Base-by-base conservation (phyloP, 2,329 filamentous ascomycete species). In the Knoxdaviesia capensis region DNA sequence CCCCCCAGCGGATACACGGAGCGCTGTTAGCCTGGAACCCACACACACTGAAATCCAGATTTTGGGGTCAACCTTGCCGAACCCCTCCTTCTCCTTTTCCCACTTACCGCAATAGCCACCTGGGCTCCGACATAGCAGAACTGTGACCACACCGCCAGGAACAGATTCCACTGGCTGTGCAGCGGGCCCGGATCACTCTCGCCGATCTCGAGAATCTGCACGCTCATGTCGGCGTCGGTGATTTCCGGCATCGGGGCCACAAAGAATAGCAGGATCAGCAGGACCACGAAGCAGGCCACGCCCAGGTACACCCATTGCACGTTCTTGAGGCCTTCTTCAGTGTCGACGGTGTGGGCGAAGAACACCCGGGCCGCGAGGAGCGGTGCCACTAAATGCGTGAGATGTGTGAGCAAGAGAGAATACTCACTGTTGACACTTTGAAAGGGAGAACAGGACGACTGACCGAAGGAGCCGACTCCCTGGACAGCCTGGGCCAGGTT, bases 401-500 rank as follows among this genome's bases (percentile, higher is more conserved):
- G 44, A 20, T 20, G 20, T 82, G 20, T 20, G 2, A 20, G 20
- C 20, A 20, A 3, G 20, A 20, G 20, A 20, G 20, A 20, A 20
- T 20, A 2, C 20, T 20, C 20, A 20, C 20, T 20, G 20, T 20
- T 3, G 3, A 11, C 11, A 9, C 7, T 8, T 30, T 10, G 20
- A 20, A 20, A 20, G 20, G 20, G 20, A 20, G 20, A 20, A 20
- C 20, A 20, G 20, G 20, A 9, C 8, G 20, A 9, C 31, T 40
- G 36, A 46, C 45, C 64, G 39, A 85, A 75, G 6, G 77, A 78
- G 34, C 80, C 80, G 39, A 85, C 72, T 42, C 77, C 81, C 52
- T 86, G 81, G 59, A 86, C 78, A 42, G 78, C 77, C 56, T 87
- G 42, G 1, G 80, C 77, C 41, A 85, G 61, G 58, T 86, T 81